Base-by-base conservation (phyloP, 129 eudicot species). In the Oenanthe sinensis region DNA sequence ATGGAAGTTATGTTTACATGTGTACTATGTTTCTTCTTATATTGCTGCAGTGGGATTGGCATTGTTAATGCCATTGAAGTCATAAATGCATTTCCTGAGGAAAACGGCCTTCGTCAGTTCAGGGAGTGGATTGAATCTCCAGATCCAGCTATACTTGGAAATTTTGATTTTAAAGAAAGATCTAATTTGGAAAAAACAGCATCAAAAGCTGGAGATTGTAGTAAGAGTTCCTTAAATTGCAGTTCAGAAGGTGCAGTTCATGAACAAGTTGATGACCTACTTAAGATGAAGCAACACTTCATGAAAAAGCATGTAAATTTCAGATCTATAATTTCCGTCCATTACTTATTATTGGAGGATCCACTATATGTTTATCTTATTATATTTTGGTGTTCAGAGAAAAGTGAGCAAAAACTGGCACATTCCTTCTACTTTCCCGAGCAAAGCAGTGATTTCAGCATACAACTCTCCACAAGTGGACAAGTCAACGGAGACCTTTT, bases 351-450 rank as follows among this genome's bases (percentile, higher is more conserved):
- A 12, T 10, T 73, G 28, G 45, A 71, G 9, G 20, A 69, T 37
- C 74, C 47, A 82, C 48, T 80, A 49, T 30, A 48, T 47, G 45
- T 54, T 81, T 12, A 45, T 45, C 19, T 74, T 28, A 72, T 74
- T 68, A 79, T 48, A 73, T 60, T n/a, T 58, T 48, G 54, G 50
- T 84, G 20, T 50, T 49, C 91, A 93, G 98, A 90, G 98, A 85
- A 94, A 91, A 69, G 97, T 94, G 70, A 94, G 98, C 87, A 94
- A 94, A 85, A 94, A 94, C 81, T 94, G 98, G 98, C 98, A 94
- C 75, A 86, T 94, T 75, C 97, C 96, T 83, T 88, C 89, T 65
- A 77, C 96, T 40, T 94, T 94, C 75, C 98, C 98, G 46, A 91
- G 97, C 77, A 89, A 88, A 76, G 93, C 91, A 55, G 98, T 94